Percentiles rank a stretch among this genome's conserved stretches.
These are phyloP conservation scores for Lantana camara DNA, from an alignment of 257 asterid species.

Conservation along the genomic window DNA sequence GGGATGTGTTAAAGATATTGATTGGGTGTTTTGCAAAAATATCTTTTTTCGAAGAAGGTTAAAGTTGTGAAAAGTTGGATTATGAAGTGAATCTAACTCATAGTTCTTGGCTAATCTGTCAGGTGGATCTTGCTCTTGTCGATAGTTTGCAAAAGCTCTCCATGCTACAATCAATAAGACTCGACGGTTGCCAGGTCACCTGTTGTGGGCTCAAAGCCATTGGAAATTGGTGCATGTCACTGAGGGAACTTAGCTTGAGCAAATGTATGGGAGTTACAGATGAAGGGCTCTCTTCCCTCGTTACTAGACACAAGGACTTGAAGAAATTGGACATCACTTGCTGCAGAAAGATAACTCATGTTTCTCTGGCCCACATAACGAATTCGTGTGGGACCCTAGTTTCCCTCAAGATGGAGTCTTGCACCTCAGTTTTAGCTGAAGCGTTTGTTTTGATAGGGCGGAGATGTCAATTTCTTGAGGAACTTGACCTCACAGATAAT, in stretches of 20 bases:
- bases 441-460: constrained; percentile 82
- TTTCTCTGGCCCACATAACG: constrained; percentile 65
- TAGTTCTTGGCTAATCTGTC: constrained; percentile 24
- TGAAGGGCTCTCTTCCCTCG: constrained; percentile 77
- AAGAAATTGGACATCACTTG: constrained; percentile 83
- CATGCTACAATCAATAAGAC: constrained; percentile 62
- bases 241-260: constrained; percentile 74
- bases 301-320: constrained; percentile 63
- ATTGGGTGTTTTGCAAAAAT: too few species aligned
- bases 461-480: constrained; percentile 72
- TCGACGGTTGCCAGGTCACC: constrained; percentile 85
- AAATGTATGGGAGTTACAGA: constrained; percentile 86
- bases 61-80: too few species aligned
- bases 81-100: constrained; percentile 17
- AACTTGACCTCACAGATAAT: constrained; percentile 84
- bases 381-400: constrained; percentile 67
- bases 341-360: constrained; percentile 73
- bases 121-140: constrained; percentile 83
- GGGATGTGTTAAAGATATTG: too few species aligned
- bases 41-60: too few species aligned
- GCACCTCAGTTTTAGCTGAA: constrained; percentile 52
- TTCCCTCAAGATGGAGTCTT: constrained; percentile 90
- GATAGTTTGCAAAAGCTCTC: constrained; percentile 77
- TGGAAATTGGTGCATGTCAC: constrained; percentile 68
- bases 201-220: constrained; percentile 80